Evolutionary conservation across 768 basidiomycete species (phyloP), one percentile per base, ranked within the genome.

Genomic region (Saitozyma podzolica): DNA sequence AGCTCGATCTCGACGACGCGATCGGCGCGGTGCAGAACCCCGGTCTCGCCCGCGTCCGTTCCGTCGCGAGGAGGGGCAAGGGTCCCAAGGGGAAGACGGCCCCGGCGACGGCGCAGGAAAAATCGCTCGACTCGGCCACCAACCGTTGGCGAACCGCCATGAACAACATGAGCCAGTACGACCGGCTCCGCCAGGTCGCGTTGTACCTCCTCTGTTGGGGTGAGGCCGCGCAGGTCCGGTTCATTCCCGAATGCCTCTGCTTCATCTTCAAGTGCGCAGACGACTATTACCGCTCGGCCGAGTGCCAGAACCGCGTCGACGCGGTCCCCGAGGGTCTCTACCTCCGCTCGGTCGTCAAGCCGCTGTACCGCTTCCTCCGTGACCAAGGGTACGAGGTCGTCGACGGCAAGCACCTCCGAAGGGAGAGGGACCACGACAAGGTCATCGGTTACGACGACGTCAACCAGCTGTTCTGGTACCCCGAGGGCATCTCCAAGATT

Each of bases 241-340:
- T 97, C 80, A 85, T 91, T 13, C 95, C 96, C 2, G 96, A 99
- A 79, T 94, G 92, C 73, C 82, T 99, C 51, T 97, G 93, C 82
- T 99, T 97, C 84, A 96, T 99, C 81, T 99, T 99, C 89, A 99
- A 99, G 82, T 98, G 96, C 75, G 96, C 96, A 13, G 96, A 99
- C 77, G 96, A 99, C 81, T 99, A 97, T 80, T 99, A 99, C 80
- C 93, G 96, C 29, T 92, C 90, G 4, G 88, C 95, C n/a, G 96
- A 98, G 73, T 99, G 96, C 72, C 96, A 99, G 80, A 90, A 86
- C 78, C 84, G 92, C 50, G 82, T 91, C 50, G 94, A 97, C 57
- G 87, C 94, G 0, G 92, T 97, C 0, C 91, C 91, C 0, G 95
- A 97, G 73, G 96, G 95, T 0, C 82, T 97, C n/a, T 99, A 97